Base-by-base conservation (phyloP, 306 rosid species). In the Medicago lupulina region DNA sequence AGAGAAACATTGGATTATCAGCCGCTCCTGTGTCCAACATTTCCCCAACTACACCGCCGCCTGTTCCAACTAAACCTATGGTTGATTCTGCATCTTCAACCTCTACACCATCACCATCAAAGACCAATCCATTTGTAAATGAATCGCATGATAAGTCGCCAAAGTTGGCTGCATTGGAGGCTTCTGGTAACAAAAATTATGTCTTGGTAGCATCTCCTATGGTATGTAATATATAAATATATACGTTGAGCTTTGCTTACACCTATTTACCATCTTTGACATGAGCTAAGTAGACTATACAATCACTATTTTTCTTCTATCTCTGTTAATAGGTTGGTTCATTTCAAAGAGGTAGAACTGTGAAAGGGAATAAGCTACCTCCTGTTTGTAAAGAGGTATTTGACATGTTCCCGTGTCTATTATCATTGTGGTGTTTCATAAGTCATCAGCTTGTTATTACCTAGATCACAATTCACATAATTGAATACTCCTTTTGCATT, bases 301-400 rank as follows among this genome's bases (percentile, higher is more conserved):
- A 28, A 51, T 84, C 46, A 71, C 71, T 19, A 31, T 5, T 47
- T 53, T 43, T 18, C 34, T 67, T 38, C 31, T 65, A 9, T 36
- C 9, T 64, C 73, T 60, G 51, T 55, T 39, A 57, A 39, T 75
- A 95, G 99, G 97, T 95, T 80, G 99, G 99, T 73, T 84, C 89
- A 39, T 95, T 95, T 81, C 89, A 77, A 65, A 86, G 90, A 63
- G 93, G 99, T n/a, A 92, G 97, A 81, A 90, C 90, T 0, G 82
- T 90, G 76, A 95, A 95, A 79, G 99, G 96, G 87, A 92, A 86
- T 89, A 88, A 55, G 85, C 91, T 81, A 79, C 91, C 98, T 79
- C 99, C 99, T 4, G 82, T 82, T 74, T 90, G 90, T 80, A 84
- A 88, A 79, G 97, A 95, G 99, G 99, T 95, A 88, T 69, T 10